Conservation (phyloP, 306 rosid species). For the Ziziphus jujuba region DNA sequence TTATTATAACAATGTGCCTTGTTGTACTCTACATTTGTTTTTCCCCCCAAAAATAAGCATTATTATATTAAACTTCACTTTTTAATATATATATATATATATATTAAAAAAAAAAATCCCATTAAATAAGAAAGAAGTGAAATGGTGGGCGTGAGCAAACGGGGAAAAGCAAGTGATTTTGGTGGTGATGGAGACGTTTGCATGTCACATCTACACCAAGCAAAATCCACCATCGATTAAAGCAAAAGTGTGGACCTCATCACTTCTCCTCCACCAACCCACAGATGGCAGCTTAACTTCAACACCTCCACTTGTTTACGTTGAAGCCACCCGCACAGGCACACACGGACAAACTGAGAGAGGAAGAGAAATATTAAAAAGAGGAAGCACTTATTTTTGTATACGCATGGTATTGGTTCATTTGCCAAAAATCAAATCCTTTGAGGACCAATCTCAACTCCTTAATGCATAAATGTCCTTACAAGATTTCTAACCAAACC, state of each 20-base stretch:
- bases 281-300: constrained; percentile 17
- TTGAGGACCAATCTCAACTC: no score
- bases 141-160: no score
- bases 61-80: background rate
- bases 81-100: no score
- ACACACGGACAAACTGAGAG: background rate
- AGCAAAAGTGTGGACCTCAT: constrained; percentile 50
- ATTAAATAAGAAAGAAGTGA: background rate
- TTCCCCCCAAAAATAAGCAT: no score
- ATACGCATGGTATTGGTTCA: no score
- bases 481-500: no score
- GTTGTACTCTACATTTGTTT: no score
- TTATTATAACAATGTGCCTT: no score
- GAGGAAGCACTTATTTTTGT: no score
- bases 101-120: background rate
- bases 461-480: no score
- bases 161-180: constrained; percentile 10
- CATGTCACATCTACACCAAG: constrained; percentile 55
- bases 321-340: background rate
- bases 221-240: constrained; percentile 38
- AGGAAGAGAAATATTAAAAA: background rate
- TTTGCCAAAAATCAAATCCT: no score
- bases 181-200: constrained; percentile 1
- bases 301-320: no score
- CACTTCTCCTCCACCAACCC: constrained; percentile 75